phyloP scores from a whole-genome alignment of 352 stramenopile genomes.

The Pelagophyceae sp. region DNA sequence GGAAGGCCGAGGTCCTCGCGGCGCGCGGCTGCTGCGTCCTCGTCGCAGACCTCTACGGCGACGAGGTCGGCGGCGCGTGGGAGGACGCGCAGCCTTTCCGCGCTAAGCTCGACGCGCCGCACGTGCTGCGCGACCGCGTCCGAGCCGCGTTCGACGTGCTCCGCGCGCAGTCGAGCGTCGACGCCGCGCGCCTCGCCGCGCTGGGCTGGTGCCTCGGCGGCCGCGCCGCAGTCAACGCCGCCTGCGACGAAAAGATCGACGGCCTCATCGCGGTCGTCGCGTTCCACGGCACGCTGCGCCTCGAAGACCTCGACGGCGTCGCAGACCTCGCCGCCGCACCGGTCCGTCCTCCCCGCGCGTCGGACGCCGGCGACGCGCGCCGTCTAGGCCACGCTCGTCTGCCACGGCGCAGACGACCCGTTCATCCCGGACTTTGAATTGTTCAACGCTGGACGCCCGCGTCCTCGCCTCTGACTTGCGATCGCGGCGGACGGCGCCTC shows the following conservation, averaged over 20 bases:
- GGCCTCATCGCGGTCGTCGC: constrained; percentile 34
- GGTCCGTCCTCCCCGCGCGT: too few species aligned
- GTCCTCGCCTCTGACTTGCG: too few species aligned
- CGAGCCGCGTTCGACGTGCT: constrained; percentile 32
- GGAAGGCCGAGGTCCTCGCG: constrained; percentile 39
- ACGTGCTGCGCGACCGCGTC: constrained; percentile 24
- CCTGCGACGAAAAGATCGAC: constrained; percentile 12
- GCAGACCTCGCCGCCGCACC: background rate
- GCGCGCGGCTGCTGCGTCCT: constrained; percentile 38
- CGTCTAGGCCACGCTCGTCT: too few species aligned
- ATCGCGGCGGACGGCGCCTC: too few species aligned
- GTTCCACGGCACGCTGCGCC: constrained; percentile 50
- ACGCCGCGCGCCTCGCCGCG: constrained; percentile 32
- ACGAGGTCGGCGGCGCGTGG: constrained; percentile 44
- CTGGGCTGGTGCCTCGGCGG: constrained; percentile 50
- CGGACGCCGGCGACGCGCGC: too few species aligned
- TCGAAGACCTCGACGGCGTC: constrained; percentile 13
- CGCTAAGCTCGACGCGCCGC: background rate
- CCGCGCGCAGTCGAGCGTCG: constrained; percentile 24
- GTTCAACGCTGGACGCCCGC: too few species aligned
- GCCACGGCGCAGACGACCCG: constrained; percentile 42
- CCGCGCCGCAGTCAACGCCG: constrained; percentile 42
- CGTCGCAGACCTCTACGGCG: constrained; percentile 43
- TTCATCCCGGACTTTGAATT: constrained; percentile 44
- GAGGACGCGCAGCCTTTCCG: background rate